Conservation (phyloP, 345 rosid species). For the Lepidium didymum region DNA sequence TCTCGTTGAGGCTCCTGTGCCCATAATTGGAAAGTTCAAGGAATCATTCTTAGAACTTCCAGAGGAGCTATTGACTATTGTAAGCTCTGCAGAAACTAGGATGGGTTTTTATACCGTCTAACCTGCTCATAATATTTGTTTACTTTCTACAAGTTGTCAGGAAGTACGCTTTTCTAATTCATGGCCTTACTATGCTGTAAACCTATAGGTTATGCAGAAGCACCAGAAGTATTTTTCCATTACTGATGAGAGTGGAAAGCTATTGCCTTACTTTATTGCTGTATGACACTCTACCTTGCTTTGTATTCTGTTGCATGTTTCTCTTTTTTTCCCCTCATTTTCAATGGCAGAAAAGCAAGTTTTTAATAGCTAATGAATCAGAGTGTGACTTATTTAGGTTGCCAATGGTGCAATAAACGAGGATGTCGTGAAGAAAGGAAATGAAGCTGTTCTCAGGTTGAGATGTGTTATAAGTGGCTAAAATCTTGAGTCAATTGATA, state of each 20-base stretch:
- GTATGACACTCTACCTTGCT: slow-evolving; percentile 38
- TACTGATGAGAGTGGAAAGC: slow-evolving; percentile 53
- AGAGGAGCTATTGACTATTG: slow-evolving; percentile 78
- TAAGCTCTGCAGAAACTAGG: slow-evolving; percentile 31
- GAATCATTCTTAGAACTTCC: slow-evolving; percentile 91
- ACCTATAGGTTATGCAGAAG: slow-evolving; percentile 86
- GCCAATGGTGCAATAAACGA: slow-evolving; percentile 89
- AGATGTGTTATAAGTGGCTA: slow-evolving; percentile 11
- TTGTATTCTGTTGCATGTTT: slow-evolving; percentile 6
- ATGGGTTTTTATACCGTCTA: not conserved
- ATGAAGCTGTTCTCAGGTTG: slow-evolving; percentile 98
- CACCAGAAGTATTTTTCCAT: slow-evolving; percentile 90
- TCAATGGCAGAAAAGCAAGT: not conserved
- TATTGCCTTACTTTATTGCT: slow-evolving; percentile 82
- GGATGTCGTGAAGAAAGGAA: slow-evolving; percentile 75
- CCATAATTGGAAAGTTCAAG: slow-evolving; percentile 71
- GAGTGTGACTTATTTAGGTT: slow-evolving; percentile 47
- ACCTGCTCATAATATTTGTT: not conserved
- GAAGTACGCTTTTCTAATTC: not conserved
- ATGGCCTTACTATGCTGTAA: slow-evolving; percentile 8
- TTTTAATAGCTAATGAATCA: slow-evolving; percentile 7
- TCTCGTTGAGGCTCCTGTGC: slow-evolving; percentile 94
- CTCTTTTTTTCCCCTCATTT: not conserved
- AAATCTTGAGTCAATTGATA: not conserved
- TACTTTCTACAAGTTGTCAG: not conserved